Percentiles rank a stretch among this genome's conserved stretches.
Evolutionary conservation across 495 filamentous ascomycete species (phyloP).

Genomic region (Lichina pygmaea): DNA sequence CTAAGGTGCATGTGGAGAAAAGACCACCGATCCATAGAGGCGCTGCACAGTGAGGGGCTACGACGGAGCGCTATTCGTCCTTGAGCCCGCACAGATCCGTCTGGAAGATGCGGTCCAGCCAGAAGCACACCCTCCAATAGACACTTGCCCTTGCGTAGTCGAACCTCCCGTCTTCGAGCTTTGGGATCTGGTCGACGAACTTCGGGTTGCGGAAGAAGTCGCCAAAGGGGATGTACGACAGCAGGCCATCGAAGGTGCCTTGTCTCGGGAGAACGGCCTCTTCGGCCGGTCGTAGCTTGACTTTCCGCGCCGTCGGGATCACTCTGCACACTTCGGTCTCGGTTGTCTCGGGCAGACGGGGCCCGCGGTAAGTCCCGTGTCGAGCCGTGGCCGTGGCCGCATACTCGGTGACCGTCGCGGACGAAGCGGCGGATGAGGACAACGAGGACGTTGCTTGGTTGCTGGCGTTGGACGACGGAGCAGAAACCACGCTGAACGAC

Average conservation of each 20-base stretch:
- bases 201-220: neutral
- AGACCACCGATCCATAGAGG: too few relatives aligned
- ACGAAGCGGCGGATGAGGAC: neutral
- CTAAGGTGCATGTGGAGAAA: too few relatives aligned
- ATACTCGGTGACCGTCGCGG: neutral
- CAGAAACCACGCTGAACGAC: neutral
- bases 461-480: neutral
- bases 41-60: too few relatives aligned
- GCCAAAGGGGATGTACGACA: neutral
- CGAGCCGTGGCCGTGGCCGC: neutral
- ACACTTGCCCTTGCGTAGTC: neutral
- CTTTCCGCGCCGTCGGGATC: slow-evolving; percentile 1
- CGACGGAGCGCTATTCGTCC: neutral
- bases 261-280: slow-evolving; percentile 2
- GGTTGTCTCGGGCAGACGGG: neutral
- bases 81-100: slow-evolving; percentile 1
- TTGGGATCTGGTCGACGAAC: neutral
- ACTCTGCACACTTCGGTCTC: neutral
- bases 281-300: slow-evolving; percentile 2
- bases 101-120: neutral
- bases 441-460: neutral
- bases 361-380: neutral
- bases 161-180: neutral
- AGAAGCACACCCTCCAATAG: neutral
- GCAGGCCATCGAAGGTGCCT: neutral